Evolutionary conservation across 768 basidiomycete species (phyloP), one percentile per base, ranked within the genome.

Genomic region (Suillus placidus): DNA sequence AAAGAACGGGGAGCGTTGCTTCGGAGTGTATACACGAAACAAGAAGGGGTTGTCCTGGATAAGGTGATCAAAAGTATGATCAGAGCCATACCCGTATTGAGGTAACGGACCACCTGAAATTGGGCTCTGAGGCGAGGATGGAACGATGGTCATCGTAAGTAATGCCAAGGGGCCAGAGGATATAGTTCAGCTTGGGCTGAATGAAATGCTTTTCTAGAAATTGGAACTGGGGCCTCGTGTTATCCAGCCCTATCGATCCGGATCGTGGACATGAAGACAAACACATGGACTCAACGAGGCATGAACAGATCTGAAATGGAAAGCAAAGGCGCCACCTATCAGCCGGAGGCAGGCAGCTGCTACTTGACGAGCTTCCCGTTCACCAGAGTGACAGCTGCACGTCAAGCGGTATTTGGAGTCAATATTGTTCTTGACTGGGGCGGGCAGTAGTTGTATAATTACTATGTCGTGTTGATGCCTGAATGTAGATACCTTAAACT

Each of bases 11-110:
- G 85, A 84, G 51, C 78, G 81, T 64, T 84, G 81, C 72, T 87
- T 90, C 35, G 91, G 91, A 42, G 91, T 92, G 73, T 93, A 88
- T 16, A 93, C 86, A 51, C 92, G 90, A 80, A 90, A 93, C 70
- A 93, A 83, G 77, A 91, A 92, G 40, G 84, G 87, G 73, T 92
- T 93, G 62, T 83, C 80, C 62, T 83, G 78, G 68, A 88, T 77
- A 52, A 93, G 84, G 42, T 77, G 79, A 61, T 85, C 83, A 72
- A 93, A 93, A 51, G 86, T 80, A 73, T 84, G 77, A 68, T 89
- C 85, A 51, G 84, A 72, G 51, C 87, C 84, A 73, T 92, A 92
- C 61, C 91, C 91, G 71, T 89, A 88, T 75, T 91, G 92, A 62
- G 91, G 90, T 57, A 91, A 82, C 43, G 76, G 72, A 26, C 40